Percentiles rank a stretch among this genome's conserved stretches.
Evolutionary conservation across 495 filamentous ascomycete species (phyloP).

Genomic region (Pseudoneurospora amorphoporcata): DNA sequence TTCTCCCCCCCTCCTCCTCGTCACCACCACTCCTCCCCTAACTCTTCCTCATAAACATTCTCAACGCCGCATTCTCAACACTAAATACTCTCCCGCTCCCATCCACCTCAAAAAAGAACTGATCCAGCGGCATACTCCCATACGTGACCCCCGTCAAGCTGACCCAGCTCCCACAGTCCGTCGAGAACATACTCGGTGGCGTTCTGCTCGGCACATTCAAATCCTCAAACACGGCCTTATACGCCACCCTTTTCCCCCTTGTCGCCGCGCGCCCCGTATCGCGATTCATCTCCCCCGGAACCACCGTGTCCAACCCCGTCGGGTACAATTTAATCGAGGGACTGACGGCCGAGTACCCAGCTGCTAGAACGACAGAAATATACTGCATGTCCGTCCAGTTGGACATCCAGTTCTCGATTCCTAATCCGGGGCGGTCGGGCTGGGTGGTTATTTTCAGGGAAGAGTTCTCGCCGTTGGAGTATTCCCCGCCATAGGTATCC

Average conservation of each 20-base stretch:
- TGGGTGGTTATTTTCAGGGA: constrained; percentile 30
- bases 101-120: constrained; percentile 41
- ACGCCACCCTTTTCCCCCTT: constrained; percentile 24
- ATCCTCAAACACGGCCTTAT: constrained; percentile 35
- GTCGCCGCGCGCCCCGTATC: constrained; percentile 3
- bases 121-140: constrained; percentile 34
- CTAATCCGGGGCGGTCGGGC: constrained; percentile 31
- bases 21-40: not conserved
- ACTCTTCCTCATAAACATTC: constrained; percentile 13
- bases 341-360: constrained; percentile 19
- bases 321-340: constrained; percentile 42
- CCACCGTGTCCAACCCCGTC: constrained; percentile 27
- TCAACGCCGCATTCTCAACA: constrained; percentile 36
- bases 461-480: constrained; percentile 16
- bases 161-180: constrained; percentile 41
- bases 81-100: constrained; percentile 27
- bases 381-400: constrained; percentile 41
- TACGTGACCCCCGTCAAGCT: constrained; percentile 34
- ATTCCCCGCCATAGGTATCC: constrained; percentile 32
- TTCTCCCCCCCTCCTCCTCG: not conserved
- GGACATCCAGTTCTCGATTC: constrained; percentile 36
- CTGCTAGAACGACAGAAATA: constrained; percentile 21
- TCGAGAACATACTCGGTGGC: constrained; percentile 29
- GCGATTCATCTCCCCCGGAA: not conserved
- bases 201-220: constrained; percentile 12